phyloP scores from a whole-genome alignment of 495 filamentous ascomycete species.

The Hypoxylon rickii region DNA sequence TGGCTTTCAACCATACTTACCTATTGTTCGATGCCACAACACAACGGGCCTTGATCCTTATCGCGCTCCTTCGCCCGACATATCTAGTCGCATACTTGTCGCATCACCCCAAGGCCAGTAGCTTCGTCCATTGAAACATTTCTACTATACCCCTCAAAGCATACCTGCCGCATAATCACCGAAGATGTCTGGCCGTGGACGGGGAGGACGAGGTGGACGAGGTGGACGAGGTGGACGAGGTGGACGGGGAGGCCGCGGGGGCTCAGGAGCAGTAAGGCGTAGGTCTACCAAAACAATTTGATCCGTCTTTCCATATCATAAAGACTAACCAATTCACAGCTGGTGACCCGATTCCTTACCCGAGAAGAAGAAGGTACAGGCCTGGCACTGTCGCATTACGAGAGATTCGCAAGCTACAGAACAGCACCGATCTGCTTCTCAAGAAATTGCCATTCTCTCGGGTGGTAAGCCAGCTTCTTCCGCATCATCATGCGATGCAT shows the following conservation, averaged over 20 bases:
- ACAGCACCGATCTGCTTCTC: slow-evolving; percentile 78
- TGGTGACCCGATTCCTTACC: slow-evolving; percentile 70
- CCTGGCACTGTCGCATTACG: slow-evolving; percentile 83
- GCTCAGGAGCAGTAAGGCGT: slow-evolving; percentile 19
- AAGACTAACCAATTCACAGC: slow-evolving; percentile 50
- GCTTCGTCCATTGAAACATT: neutral
- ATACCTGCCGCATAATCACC: slow-evolving; percentile 2
- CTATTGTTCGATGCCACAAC: slow-evolving; percentile 2
- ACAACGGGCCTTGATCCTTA: too few species aligned
- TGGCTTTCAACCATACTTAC: slow-evolving; percentile 17
- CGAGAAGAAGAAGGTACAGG: slow-evolving; percentile 70
- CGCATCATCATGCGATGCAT: too few species aligned
- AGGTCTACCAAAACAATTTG: slow-evolving; percentile 9
- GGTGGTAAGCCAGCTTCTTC: slow-evolving; percentile 59
- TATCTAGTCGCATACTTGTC: slow-evolving; percentile 3
- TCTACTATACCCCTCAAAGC: slow-evolving; percentile 3
- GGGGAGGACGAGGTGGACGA: slow-evolving; percentile 7
- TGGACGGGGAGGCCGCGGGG: neutral
- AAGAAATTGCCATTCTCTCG: slow-evolving; percentile 84
- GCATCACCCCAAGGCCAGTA: neutral
- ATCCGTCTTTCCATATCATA: neutral
- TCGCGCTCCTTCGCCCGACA: neutral
- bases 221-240: slow-evolving; percentile 10
- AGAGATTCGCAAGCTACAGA: slow-evolving; percentile 87
- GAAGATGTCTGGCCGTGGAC: slow-evolving; percentile 10